Conservation (phyloP, 1,284 basidiomycete genomes). For the Lentinula novae-zelandiae region DNA sequence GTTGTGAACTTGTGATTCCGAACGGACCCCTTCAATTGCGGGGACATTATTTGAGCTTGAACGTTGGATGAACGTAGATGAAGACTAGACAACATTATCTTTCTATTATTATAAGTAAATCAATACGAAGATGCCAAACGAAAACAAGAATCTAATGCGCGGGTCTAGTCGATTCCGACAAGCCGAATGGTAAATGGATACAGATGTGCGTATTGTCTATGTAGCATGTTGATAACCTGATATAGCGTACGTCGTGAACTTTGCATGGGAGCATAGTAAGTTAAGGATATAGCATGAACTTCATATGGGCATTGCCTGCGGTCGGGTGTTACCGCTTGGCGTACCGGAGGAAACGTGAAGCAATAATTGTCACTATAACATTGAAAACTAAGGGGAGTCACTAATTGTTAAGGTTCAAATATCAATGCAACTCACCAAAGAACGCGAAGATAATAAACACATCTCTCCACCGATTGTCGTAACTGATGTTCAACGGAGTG, state of each 20-base stretch:
- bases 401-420: constrained; percentile 2
- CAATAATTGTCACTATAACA: constrained; percentile 64
- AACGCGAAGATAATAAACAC: constrained; percentile 68
- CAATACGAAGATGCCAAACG: not conserved
- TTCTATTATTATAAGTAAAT: not conserved
- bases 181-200: not conserved
- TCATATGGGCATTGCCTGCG: not conserved
- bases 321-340: constrained; percentile 45
- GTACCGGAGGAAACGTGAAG: constrained; percentile 73
- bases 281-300: not conserved
- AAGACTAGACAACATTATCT: too few species aligned
- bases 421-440: constrained; percentile 36
- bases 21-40: too few species aligned
- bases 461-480: constrained; percentile 68
- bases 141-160: not conserved
- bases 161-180: not conserved
- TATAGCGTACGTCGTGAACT: not conserved
- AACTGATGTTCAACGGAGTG: constrained; percentile 66
- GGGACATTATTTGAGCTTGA: too few species aligned
- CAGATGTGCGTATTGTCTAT: not conserved
- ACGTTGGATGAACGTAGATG: too few species aligned
- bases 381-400: constrained; percentile 55
- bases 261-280: not conserved
- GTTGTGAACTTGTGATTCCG: too few species aligned
- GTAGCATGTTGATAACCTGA: not conserved